Evolutionary conservation across 305 asterid genomes (phyloP), one percentile per base, ranked within the genome.

Genomic region (Plantago rigida): DNA sequence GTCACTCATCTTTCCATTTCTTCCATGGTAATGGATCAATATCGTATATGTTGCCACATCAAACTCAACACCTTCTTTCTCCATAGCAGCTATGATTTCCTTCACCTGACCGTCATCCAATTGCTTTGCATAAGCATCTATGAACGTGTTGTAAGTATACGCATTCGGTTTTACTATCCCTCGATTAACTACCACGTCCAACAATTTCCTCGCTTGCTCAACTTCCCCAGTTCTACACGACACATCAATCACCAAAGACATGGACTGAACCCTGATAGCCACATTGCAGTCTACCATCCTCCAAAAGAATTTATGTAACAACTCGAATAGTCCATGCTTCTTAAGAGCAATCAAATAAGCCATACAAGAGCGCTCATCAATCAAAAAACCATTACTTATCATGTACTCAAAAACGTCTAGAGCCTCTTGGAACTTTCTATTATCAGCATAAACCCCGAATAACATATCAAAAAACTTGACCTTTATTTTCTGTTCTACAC

Each of bases 361-460:
- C 87, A 81, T 82, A 59, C 96, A 87, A 69, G 92, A 78, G 50
- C 87, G 83, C 56, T 84, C 92, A 50, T 85, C 96, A 47, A 87
- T 78, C 63, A 39, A 75, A 47, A 79, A 59, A 51, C 77, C 85
- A 54, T 69, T 69, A 4, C 55, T 76, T 51, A 73, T 73, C 94
- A 85, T 79, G 53, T 78, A 69, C 67, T 81, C 88, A 62, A 91
- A 87, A 51, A 85, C 84, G 78, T 79, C 87, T 63, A 79, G 52
- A 46, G 74, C 87, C 78, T 79, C 87, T 6, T 68, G 71, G 57
- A 82, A 78, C 71, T 64, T 82, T 54, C 68, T 42, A 59, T 66
- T 78, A 50, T 85, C 91, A 22, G 80, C 85, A 59, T 79, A 85
- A 70, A 85, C 87, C 78, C 95, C 78, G 42, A 90, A 82, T 48